Conservation (phyloP, 768 basidiomycete species). For the Trametes gibbosa region DNA sequence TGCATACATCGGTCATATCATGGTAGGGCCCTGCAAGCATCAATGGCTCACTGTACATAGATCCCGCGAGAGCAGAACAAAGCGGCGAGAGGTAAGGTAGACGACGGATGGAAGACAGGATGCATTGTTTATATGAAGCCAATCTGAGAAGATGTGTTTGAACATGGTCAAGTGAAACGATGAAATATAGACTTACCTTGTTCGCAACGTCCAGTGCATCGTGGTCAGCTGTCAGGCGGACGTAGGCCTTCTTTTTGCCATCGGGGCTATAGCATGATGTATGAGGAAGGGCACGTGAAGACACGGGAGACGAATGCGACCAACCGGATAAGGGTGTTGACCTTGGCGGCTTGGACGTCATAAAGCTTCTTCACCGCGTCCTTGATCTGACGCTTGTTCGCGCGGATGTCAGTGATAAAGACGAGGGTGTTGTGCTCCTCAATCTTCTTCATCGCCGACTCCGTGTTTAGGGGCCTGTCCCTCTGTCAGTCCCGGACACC, state of each 20-base stretch:
- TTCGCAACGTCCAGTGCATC: conserved; percentile 97
- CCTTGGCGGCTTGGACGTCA: conserved; percentile 92
- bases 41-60: conserved; percentile 21
- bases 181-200: conserved; percentile 56
- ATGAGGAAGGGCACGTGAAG: background rate
- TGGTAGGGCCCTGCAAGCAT: conserved; percentile 14
- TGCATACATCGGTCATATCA: conserved; percentile 21
- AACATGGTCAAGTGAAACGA: background rate
- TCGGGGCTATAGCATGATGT: conserved; percentile 64
- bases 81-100: conserved; percentile 12
- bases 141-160: conserved; percentile 57
- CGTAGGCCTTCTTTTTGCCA: conserved; percentile 99
- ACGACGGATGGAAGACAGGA: conserved; percentile 8
- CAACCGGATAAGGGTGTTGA: conserved; percentile 97
- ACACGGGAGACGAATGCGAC: conserved; percentile 23
- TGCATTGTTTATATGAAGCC: conserved; percentile 76
- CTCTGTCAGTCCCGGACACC: background rate
- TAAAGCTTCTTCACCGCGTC: conserved; percentile 99
- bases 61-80: conserved; percentile 16
- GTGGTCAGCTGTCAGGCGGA: conserved; percentile 91
- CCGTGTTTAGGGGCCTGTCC: conserved; percentile 82
- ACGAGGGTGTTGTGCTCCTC: conserved; percentile 99
- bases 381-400: conserved; percentile 99
- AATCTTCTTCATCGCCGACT: conserved; percentile 99
- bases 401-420: conserved; percentile 91